A percentile compares a stretch with the other conserved stretches of the same genome.
phyloP scores from a whole-genome alignment of 176 grass and related monocot species.

The Oryza nivara region DNA sequence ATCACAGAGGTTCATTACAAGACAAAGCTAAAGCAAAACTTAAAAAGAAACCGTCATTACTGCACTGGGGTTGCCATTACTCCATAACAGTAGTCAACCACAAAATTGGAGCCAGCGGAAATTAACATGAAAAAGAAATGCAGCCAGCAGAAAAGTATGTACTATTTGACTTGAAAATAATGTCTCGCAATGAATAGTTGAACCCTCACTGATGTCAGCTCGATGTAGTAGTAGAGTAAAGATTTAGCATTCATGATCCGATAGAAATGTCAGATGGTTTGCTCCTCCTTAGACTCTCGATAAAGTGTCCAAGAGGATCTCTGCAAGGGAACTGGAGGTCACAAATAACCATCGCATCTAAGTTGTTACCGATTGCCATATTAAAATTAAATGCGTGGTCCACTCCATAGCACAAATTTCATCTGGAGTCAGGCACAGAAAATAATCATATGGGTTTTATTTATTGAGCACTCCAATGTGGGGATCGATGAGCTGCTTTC shows the following conservation, averaged over 20 bases:
- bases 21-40: too few species aligned
- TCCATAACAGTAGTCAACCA: too few species aligned
- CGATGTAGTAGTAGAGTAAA: background rate
- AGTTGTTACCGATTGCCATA: background rate
- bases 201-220: slow-evolving; percentile 1
- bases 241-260: background rate
- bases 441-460: slow-evolving; percentile 17
- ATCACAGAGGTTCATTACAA: too few species aligned
- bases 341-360: slow-evolving; percentile 22
- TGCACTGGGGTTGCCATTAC: too few species aligned
- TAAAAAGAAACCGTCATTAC: too few species aligned
- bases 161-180: slow-evolving; percentile 5
- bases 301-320: background rate
- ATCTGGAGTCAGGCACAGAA: slow-evolving; percentile 9
- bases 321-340: slow-evolving; percentile 44
- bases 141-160: background rate
- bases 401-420: slow-evolving; percentile 28
- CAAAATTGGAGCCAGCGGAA: background rate
- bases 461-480: slow-evolving; percentile 38
- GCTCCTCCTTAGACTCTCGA: slow-evolving; percentile 32
- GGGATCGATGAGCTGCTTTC: slow-evolving; percentile 29
- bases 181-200: background rate
- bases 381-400: background rate
- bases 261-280: slow-evolving; percentile 3
- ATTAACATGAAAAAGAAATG: background rate